Conservation (phyloP, 2,329 filamentous ascomycete species). For the Pseudohalonectria lignicola region DNA sequence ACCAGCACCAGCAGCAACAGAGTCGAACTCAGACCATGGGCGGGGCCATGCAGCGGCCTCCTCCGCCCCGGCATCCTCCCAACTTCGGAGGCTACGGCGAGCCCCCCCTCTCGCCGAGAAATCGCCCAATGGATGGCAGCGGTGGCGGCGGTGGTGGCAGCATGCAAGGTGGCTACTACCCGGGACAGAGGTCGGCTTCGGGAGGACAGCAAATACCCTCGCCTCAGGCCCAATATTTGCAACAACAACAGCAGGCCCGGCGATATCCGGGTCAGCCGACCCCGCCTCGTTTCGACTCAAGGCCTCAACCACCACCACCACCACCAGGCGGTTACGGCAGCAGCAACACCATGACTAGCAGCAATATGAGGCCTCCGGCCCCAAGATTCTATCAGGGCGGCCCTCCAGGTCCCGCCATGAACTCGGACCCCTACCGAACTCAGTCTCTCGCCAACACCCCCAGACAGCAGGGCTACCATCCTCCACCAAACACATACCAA, state of each 20-base stretch:
- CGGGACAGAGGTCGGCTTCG: conserved; percentile 35
- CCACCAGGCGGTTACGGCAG: conserved; percentile 30
- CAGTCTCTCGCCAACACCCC: conserved; percentile 76
- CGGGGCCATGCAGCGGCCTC: conserved; percentile 46
- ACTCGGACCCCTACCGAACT: conserved; percentile 80
- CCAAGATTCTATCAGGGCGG: conserved; percentile 49
- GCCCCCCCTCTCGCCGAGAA: conserved; percentile 19
- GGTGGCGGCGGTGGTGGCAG: background rate
- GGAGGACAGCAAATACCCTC: conserved; percentile 33
- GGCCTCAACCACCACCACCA: conserved; percentile 39
- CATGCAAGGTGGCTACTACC: conserved; percentile 32
- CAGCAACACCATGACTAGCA: too few species aligned
- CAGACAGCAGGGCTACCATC: conserved; percentile 62
- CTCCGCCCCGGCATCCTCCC: conserved; percentile 44
- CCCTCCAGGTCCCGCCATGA: conserved; percentile 58
- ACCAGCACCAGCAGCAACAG: conserved; percentile 13
- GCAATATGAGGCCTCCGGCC: conserved; percentile 28
- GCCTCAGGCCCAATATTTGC: conserved; percentile 33
- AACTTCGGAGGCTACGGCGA: conserved; percentile 22
- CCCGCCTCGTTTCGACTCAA: conserved; percentile 40
- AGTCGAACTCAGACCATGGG: conserved; percentile 62
- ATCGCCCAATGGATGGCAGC: conserved; percentile 26
- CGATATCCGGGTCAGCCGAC: conserved; percentile 27
- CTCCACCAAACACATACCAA: conserved; percentile 49
- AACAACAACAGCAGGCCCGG: conserved; percentile 34